Evolutionary conservation across 139 green algal species (phyloP).

Genomic region (Tetraselmis striata): DNA sequence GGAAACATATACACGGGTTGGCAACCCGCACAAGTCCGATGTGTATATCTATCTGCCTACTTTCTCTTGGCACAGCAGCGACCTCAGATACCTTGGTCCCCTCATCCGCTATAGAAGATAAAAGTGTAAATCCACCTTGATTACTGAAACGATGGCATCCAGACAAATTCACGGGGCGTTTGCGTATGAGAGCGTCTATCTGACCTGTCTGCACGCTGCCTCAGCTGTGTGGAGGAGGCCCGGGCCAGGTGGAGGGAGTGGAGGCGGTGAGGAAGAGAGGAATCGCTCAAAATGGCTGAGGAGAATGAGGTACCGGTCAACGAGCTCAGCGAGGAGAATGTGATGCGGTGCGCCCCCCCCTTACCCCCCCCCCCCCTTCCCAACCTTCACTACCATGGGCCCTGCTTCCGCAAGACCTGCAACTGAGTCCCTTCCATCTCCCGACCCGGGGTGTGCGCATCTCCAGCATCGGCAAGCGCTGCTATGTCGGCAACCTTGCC

Average conservation of each 20-base stretch:
- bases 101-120: too few relatives aligned
- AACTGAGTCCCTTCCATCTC: not conserved
- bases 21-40: too few relatives aligned
- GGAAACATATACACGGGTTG: too few relatives aligned
- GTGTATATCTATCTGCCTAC: not conserved
- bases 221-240: not conserved
- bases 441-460: not conserved
- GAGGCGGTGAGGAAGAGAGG: not conserved
- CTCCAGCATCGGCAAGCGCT: conserved; percentile 53
- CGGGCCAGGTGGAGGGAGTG: not conserved
- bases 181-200: too few relatives aligned
- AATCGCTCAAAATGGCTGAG: too few relatives aligned
- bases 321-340: not conserved
- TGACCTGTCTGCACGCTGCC: not conserved
- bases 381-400: not conserved
- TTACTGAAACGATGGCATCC: too few relatives aligned
- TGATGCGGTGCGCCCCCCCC: not conserved
- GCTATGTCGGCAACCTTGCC: conserved; percentile 82
- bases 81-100: not conserved
- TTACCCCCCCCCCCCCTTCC: not conserved
- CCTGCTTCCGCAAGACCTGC: not conserved
- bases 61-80: not conserved
- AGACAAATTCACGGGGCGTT: too few relatives aligned
- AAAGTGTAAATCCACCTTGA: not conserved
- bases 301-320: not conserved